Evolutionary conservation across 2,329 filamentous ascomycete genomes (phyloP), one percentile per base, ranked within the genome.

Genomic region (Talaromyces sp.): DNA sequence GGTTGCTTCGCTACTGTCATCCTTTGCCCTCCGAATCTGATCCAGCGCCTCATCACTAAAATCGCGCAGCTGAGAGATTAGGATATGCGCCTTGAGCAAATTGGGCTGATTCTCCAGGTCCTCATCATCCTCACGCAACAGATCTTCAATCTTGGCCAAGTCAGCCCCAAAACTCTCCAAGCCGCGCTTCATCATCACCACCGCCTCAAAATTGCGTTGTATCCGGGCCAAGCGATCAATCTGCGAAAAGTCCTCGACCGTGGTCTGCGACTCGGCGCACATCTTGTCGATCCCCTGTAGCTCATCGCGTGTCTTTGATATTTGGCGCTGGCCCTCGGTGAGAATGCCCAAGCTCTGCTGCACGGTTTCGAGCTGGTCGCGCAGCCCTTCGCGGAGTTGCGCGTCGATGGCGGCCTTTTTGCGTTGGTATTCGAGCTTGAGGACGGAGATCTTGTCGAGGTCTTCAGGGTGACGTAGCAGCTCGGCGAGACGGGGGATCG

Each of bases 231-330:
- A 66, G 58, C 76, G 74, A 60, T 80, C 78, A 67, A 96, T 95
- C 77, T 96, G 91, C 60, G 93, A 93, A 77, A 99, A 98, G 80
- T 99, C 95, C 71, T 90, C 88, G 71, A 99, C 96, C 87, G 97
- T 97, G 73, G 91, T 92, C 80, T 98, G 93, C 59, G 93, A 93
- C 78, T 99, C 96, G 65, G 93, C 92, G 80, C 95, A 99, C 66
- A 99, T 85, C 78, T 91, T 92, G 80, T 99, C 95, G 71, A 99
- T 98, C 78, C 93, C 96, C 82, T 96, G 92, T 86, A 99, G 95
- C 80, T 99, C 95, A 67, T 98, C 93, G 77, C 96, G 96, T 78
- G 97, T 97, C 69, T 90, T 86, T 72, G 91, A 89, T 39, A 99
- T 91, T 64, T 91, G 91, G 75, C 93, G 90, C 77, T 98, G 93